Evolutionary conservation across 257 asterid species (phyloP).

Genomic region (Verbena officinalis): DNA sequence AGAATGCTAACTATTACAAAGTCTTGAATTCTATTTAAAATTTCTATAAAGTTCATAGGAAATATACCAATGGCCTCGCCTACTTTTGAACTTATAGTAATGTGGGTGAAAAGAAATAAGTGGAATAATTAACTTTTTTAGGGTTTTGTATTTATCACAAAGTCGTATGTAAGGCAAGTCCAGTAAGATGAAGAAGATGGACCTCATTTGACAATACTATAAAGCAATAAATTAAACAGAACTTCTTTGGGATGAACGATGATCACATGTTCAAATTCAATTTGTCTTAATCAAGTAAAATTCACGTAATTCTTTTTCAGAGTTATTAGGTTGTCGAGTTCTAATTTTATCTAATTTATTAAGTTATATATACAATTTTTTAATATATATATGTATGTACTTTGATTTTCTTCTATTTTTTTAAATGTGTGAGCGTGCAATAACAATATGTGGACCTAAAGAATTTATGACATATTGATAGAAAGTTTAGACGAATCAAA

Average conservation of each 20-base stretch:
- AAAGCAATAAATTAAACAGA: neutral
- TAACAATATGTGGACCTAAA: too few relatives aligned
- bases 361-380: too few relatives aligned
- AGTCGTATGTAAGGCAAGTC: neutral
- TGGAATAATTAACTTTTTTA: neutral
- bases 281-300: neutral
- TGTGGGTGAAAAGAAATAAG: neutral
- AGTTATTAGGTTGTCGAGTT: neutral
- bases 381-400: too few relatives aligned
- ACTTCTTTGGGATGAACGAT: neutral
- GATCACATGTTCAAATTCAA: neutral
- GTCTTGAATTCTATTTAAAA: neutral
- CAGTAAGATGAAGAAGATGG: neutral
- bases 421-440: too few relatives aligned
- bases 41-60: neutral
- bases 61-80: too few relatives aligned
- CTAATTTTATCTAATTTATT: neutral
- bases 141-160: neutral
- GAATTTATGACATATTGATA: too few relatives aligned
- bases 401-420: too few relatives aligned
- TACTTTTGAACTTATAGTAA: neutral
- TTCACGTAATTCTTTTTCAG: neutral
- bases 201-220: neutral
- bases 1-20: too few relatives aligned
- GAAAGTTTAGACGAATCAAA: too few relatives aligned